Conservation (phyloP, 2,329 filamentous ascomycete species). For the Talaromyces funiculosus region DNA sequence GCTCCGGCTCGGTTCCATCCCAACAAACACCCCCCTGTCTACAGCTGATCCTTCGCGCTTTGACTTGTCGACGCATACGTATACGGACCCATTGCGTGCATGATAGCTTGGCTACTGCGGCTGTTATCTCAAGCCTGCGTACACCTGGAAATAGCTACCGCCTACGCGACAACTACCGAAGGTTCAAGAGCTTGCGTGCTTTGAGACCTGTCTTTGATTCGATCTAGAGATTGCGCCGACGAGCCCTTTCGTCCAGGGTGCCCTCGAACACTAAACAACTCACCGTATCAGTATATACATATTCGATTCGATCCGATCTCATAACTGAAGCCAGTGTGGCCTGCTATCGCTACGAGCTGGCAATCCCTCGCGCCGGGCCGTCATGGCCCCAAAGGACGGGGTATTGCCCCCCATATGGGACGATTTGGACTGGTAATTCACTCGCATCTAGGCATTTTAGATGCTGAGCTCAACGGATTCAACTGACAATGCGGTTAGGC, state of each 20-base stretch:
- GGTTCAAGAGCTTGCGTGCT: slow-evolving; percentile 22
- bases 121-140: background rate
- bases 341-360: slow-evolving; percentile 16
- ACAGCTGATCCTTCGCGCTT: background rate
- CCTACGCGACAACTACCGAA: slow-evolving; percentile 19
- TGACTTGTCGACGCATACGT: background rate
- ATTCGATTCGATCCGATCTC: background rate
- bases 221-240: background rate
- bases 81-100: background rate
- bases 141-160: background rate
- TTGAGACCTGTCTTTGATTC: background rate
- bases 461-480: background rate
- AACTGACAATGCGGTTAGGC: slow-evolving; percentile 53
- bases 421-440: slow-evolving; percentile 38
- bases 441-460: slow-evolving; percentile 41
- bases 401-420: slow-evolving; percentile 38
- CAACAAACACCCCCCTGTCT: background rate
- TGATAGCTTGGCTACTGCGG: background rate
- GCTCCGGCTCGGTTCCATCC: background rate
- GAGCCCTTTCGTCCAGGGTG: background rate
- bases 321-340: background rate
- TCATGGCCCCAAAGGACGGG: slow-evolving; percentile 38
- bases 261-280: background rate
- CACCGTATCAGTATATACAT: background rate
- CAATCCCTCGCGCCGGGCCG: slow-evolving; percentile 31